Evolutionary conservation across 2,329 filamentous ascomycete genomes (phyloP).

Genomic region (Polytolypa hystricis): DNA sequence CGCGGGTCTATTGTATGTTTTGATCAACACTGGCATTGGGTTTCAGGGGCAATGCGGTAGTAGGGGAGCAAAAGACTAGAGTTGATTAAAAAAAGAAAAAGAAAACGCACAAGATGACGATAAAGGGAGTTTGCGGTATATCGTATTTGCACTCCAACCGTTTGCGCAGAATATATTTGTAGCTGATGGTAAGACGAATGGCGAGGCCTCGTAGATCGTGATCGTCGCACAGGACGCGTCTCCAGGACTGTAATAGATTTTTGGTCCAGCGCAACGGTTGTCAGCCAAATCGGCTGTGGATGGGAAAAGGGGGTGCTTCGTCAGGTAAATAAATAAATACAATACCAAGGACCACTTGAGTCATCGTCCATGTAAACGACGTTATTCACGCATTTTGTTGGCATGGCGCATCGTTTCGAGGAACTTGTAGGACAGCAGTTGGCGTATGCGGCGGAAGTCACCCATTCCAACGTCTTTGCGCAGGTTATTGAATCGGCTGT

Average conservation of each 20-base stretch:
- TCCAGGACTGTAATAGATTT: neutral
- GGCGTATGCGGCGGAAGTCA: slow-evolving; percentile 2
- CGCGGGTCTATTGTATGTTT: too few species aligned
- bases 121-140: neutral
- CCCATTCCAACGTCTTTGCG: neutral
- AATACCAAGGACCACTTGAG: neutral
- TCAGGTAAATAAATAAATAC: neutral
- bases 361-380: neutral
- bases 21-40: neutral
- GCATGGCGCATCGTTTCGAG: slow-evolving; percentile 1
- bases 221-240: slow-evolving; percentile 3
- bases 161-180: slow-evolving; percentile 5
- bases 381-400: neutral
- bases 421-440: neutral
- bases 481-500: slow-evolving; percentile 5
- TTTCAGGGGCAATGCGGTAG: neutral
- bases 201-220: slow-evolving; percentile 3
- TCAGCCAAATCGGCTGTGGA: neutral
- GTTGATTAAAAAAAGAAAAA: neutral
- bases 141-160: slow-evolving; percentile 1
- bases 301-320: neutral
- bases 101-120: neutral
- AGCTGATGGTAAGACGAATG: slow-evolving; percentile 3
- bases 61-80: neutral
- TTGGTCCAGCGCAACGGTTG: too few species aligned